Percentiles rank a stretch among this genome's conserved stretches.
Conservation (phyloP, 306 rosid genomes). For the Quercus gilva region DNA sequence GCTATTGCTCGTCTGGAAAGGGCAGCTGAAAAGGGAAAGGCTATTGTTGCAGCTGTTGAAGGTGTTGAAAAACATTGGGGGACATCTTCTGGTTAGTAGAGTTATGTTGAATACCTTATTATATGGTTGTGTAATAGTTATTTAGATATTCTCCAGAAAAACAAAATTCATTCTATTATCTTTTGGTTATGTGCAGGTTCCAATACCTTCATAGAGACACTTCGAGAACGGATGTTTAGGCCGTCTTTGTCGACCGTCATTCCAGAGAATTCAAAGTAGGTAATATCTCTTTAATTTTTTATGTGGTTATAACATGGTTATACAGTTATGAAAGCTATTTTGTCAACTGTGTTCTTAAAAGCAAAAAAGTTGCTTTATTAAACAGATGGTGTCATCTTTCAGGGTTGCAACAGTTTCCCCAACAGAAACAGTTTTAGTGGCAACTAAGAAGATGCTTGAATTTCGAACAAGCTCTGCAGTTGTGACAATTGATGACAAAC, state of each 20-base stretch:
- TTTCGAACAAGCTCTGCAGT: constrained; percentile 65
- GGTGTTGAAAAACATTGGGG: constrained; percentile 97
- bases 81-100: constrained; percentile 70
- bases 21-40: constrained; percentile 97
- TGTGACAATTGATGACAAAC: constrained; percentile 68
- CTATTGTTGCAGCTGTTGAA: constrained; percentile 98
- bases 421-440: constrained; percentile 63
- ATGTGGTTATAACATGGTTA: not conserved
- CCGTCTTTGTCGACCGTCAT: constrained; percentile 91
- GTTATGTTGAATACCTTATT: constrained; percentile 1
- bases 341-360: not conserved
- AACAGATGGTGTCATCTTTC: constrained; percentile 34
- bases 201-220: constrained; percentile 73
- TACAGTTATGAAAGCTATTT: not conserved
- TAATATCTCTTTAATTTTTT: constrained; percentile 48
- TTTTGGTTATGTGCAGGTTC: constrained; percentile 58
- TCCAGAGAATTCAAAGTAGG: constrained; percentile 97
- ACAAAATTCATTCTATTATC: constrained; percentile 7
- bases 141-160: not conserved
- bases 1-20: constrained; percentile 98
- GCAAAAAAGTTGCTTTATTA: constrained; percentile 12
- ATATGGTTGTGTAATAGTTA: not conserved
- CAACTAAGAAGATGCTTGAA: constrained; percentile 86
- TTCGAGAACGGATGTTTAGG: constrained; percentile 83
- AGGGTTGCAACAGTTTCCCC: constrained; percentile 75